Conservation (phyloP, 495 filamentous ascomycete species). For the Paragyromitra xinjiangensis region DNA sequence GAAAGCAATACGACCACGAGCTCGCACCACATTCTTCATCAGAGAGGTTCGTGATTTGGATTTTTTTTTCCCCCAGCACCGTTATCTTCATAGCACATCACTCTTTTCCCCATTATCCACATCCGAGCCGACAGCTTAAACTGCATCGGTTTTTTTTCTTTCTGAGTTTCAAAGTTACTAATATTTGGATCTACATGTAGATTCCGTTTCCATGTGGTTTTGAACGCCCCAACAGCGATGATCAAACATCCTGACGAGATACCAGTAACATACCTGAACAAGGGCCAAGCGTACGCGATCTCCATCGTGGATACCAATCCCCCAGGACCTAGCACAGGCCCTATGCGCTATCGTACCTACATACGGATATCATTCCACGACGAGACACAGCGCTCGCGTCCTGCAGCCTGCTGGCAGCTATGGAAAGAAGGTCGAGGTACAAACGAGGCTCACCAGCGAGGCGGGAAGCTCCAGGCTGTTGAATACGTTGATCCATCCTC, state of each 20-base stretch:
- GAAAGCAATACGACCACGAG: conserved; percentile 64
- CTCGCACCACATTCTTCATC: conserved; percentile 61
- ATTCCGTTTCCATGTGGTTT: conserved; percentile 87
- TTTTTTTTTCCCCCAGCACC: conserved; percentile 57
- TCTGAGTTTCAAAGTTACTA: conserved; percentile 39
- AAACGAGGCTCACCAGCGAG: conserved; percentile 87
- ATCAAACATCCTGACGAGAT: conserved; percentile 85
- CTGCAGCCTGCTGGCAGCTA: conserved; percentile 86
- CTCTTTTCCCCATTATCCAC: conserved; percentile 57
- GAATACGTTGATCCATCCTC: conserved; percentile 87
- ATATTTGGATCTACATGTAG: conserved; percentile 66
- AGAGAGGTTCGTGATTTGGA: conserved; percentile 61
- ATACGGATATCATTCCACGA: conserved; percentile 95
- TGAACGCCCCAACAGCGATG: conserved; percentile 98
- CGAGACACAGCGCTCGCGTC: conserved; percentile 82
- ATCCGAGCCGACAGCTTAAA: not conserved
- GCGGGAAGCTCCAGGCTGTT: conserved; percentile 86
- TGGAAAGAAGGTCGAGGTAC: conserved; percentile 95
- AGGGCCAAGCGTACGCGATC: conserved; percentile 89
- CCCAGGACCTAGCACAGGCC: conserved; percentile 61
- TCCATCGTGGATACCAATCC: conserved; percentile 76
- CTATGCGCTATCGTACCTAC: conserved; percentile 78
- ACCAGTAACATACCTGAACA: conserved; percentile 95
- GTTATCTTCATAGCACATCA: conserved; percentile 56
- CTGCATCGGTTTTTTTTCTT: not conserved